Conservation (phyloP, 306 rosid species). For the Pyrus bretschneideri region DNA sequence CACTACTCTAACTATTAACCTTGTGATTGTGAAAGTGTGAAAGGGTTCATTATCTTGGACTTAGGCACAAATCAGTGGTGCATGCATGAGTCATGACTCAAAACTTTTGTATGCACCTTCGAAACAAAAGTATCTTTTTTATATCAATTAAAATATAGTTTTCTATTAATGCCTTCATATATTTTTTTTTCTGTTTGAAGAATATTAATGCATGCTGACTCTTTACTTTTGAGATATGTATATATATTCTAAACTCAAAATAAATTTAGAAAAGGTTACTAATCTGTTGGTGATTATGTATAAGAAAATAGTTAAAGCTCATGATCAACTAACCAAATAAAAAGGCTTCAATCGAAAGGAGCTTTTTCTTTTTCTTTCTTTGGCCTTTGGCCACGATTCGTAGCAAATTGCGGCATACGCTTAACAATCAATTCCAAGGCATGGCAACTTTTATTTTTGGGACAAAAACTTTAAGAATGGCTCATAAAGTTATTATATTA, state of each 20-base stretch:
- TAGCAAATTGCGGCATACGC: conserved; percentile 5
- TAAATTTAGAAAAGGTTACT: background rate
- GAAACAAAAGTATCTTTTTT: background rate
- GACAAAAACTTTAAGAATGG: background rate
- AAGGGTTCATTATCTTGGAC: background rate
- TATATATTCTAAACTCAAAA: background rate
- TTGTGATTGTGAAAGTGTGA: background rate
- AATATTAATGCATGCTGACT: background rate
- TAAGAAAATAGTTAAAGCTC: background rate
- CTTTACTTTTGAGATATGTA: background rate
- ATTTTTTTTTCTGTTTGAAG: background rate
- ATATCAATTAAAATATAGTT: background rate
- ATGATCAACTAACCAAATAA: background rate
- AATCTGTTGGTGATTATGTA: background rate
- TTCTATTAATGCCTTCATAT: background rate
- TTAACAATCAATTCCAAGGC: background rate
- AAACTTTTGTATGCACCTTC: background rate
- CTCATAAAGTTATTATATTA: too few species aligned
- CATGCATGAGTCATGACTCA: background rate
- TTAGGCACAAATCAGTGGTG: too few species aligned
- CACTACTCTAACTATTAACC: background rate
- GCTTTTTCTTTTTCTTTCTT: background rate
- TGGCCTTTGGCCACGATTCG: background rate
- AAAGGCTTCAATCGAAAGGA: conserved; percentile 10
- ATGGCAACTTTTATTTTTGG: background rate